phyloP scores from a whole-genome alignment of 2,329 filamentous ascomycete species.

The Pestalotiopsis sp. region DNA sequence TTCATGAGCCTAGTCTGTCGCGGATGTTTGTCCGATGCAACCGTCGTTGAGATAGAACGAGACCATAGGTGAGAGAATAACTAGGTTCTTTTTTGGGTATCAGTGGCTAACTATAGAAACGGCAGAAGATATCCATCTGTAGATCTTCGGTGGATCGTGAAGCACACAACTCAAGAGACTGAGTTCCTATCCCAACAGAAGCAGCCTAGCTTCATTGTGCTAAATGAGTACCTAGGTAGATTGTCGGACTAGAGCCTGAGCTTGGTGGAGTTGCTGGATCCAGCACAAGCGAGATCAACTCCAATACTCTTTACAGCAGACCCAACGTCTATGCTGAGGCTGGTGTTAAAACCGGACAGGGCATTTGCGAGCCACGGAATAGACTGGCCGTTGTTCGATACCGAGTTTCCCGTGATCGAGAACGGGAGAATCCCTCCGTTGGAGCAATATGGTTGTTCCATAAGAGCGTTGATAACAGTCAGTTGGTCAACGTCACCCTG shows the following conservation, averaged over 20 bases:
- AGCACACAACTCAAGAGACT: background rate
- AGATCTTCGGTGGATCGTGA: too few relatives aligned
- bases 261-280: background rate
- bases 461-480: conserved; percentile 46
- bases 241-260: background rate
- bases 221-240: background rate
- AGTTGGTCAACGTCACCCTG: conserved; percentile 54
- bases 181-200: background rate
- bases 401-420: conserved; percentile 53
- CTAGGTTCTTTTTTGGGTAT: too few relatives aligned
- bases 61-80: too few relatives aligned
- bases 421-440: conserved; percentile 54
- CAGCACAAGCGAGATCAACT: background rate
- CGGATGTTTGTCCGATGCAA: too few relatives aligned
- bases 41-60: too few relatives aligned
- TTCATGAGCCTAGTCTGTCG: too few relatives aligned
- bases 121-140: too few relatives aligned
- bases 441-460: conserved; percentile 50
- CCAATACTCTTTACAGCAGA: conserved; percentile 38
- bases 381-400: conserved; percentile 51
- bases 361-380: conserved; percentile 59
- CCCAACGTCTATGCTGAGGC: conserved; percentile 53
- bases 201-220: background rate
- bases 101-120: too few relatives aligned
- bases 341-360: conserved; percentile 52